Base-by-base conservation (phyloP, 805 yeast species). In the Lachancea dasiensis region DNA sequence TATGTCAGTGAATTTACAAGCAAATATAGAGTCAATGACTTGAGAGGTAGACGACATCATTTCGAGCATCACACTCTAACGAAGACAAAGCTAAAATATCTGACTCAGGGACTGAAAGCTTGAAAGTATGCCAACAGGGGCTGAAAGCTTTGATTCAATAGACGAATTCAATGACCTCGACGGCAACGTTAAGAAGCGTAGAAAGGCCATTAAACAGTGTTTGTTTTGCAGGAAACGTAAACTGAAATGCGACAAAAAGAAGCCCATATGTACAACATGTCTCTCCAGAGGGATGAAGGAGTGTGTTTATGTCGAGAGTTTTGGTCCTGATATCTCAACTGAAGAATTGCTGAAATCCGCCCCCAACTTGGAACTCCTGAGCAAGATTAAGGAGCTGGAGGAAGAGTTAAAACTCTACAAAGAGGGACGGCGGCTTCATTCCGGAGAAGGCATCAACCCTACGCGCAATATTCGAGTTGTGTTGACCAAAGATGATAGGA, bases 141-240 rank as follows among this genome's bases (percentile, higher is more conserved):
- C n/a, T n/a, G n/a, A n/a, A n/a, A n/a, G n/a, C n/a, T 9, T 17
- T 3, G 32, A 18, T 15, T 18, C 22, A 5, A 13, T 10, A 4
- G 28, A 27, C 5, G 37, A 27, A 11, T 15, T 7, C n/a, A 11
- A 17, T 15, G 30, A 36, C 7, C 7, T n/a, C 8, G 40, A 31
- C 2, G 31, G 19, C 8, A 16, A 14, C n/a, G 24, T n/a, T 18
- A 52, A 42, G 34, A 50, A 49, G 42, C 45, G 63, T 34, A 40
- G 56, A 18, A 56, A 56, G 41, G 40, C 44, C 13, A 54, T 57
- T 29, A 49, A 52, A 30, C 51, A 61, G 4, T 77, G 82, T 49
- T 63, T 76, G 44, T 76, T 78, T 32, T 79, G 86, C 54, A 67
- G 83, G 37, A 69, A 72, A 44, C 69, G 82, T 49, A 79, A 78